Base-by-base conservation (phyloP, 1,284 basidiomycete genomes). In the Naganishia liquefaciens region DNA sequence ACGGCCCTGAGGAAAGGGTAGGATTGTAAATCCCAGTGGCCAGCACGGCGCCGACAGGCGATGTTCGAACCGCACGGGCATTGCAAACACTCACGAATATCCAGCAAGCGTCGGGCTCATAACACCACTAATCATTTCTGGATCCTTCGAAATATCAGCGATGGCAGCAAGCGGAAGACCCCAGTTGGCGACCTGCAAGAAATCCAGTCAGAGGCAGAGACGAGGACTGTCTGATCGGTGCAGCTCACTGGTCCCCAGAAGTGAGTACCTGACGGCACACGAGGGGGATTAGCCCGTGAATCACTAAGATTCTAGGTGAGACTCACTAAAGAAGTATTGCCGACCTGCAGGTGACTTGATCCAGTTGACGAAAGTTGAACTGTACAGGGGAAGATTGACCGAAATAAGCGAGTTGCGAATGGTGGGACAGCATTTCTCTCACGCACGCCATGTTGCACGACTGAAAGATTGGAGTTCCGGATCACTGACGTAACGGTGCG, bases 321-420 rank as follows among this genome's bases (percentile, higher is more conserved):
- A 85, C 90, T 71, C 68, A 93, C 92, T 94, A 82, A 95, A 90
- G 81, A 96, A 94, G 80, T 96, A 96, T 72, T 92, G 86, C 72
- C 90, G 84, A 23, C 89, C 90, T 53, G 90, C 90, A 64, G 93
- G 93, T 62, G 90, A 93, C 74, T 88, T 88, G 74, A 90, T 73
- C 91, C 91, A 95, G 74, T 84, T 84, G 76, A 87, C 82, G 81
- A 94, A 92, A 50, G 86, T 86, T 51, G 66, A 69, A 11, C 66
- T 62, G 63, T 27, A 2, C 15, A 5, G 44, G 27, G 11, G 13
- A 30, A 19, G 55, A 3, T 11, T 17, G 25, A 49, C 21, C 23
- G 30, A 13, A 17, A 37, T 39, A 17, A 21, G 6, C 10, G 44
- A 43, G 37, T 39, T 23, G 28, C 50, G 7, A 28, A 23, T 21